phyloP scores from a whole-genome alignment of 495 filamentous ascomycete genomes.

The Penicillium herquei region DNA sequence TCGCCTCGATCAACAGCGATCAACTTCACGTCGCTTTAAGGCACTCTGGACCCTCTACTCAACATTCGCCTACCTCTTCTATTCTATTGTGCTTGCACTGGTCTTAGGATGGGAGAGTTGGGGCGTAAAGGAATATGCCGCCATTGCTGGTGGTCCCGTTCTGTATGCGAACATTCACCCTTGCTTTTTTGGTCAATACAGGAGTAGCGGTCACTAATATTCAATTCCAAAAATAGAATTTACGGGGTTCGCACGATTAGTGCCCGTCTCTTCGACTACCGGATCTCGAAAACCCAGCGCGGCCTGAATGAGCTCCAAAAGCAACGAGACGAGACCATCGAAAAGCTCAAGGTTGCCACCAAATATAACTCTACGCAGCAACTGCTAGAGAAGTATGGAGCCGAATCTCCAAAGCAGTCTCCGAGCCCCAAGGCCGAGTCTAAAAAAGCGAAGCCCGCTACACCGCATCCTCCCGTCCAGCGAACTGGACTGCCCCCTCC shows the following conservation, averaged over 20 bases:
- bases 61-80: constrained; percentile 84
- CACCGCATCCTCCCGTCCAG: constrained; percentile 26
- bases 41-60: constrained; percentile 88
- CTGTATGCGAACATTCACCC: constrained; percentile 49
- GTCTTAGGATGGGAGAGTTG: constrained; percentile 85
- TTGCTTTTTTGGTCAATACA: neutral
- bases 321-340: constrained; percentile 82
- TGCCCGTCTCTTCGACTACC: constrained; percentile 74
- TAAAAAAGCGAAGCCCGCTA: constrained; percentile 22
- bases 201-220: neutral
- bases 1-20: constrained; percentile 68
- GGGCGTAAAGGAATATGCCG: constrained; percentile 70
- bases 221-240: constrained; percentile 48
- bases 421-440: constrained; percentile 33
- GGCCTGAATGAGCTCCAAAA: constrained; percentile 71
- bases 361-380: constrained; percentile 94
- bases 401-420: constrained; percentile 49
- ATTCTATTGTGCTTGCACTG: constrained; percentile 71
- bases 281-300: constrained; percentile 63
- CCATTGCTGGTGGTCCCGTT: constrained; percentile 74
- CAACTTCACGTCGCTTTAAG: constrained; percentile 72
- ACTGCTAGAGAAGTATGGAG: constrained; percentile 91
- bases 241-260: constrained; percentile 60
- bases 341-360: constrained; percentile 89
- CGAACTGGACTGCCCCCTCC: constrained; percentile 69